Conservation (phyloP, 495 filamentous ascomycete genomes). For the Daldinia caldariorum region DNA sequence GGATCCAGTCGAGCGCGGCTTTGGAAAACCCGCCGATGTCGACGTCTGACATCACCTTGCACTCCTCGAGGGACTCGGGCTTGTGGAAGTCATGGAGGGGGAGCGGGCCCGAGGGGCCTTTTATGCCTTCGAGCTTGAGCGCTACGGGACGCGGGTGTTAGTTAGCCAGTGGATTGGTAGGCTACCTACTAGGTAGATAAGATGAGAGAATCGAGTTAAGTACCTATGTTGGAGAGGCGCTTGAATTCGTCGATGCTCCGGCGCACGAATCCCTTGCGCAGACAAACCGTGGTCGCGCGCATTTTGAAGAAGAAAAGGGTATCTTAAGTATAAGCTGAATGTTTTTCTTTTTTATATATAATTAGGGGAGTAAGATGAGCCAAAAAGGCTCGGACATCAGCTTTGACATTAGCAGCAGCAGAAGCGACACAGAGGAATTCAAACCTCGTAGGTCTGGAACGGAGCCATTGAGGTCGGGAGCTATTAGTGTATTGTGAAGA, state of each 20-base stretch:
- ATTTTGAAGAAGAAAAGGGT: conserved; percentile 39
- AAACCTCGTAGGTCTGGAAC: not conserved
- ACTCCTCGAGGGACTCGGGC: conserved; percentile 66
- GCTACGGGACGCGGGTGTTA: conserved; percentile 41
- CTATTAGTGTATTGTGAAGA: no score
- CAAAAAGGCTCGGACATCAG: conserved; percentile 45
- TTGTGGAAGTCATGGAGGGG: conserved; percentile 73
- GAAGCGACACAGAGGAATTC: not conserved
- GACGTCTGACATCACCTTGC: conserved; percentile 85
- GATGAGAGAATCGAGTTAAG: no score
- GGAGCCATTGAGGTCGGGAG: conserved; percentile 17
- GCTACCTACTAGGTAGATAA: not conserved
- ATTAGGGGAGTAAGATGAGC: conserved; percentile 35
- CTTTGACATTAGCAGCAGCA: conserved; percentile 41
- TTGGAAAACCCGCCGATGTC: conserved; percentile 88
- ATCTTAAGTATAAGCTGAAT: no score
- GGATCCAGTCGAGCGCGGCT: conserved; percentile 73
- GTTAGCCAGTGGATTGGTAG: not conserved
- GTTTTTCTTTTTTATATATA: conserved; percentile 6
- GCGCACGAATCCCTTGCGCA: conserved; percentile 55
- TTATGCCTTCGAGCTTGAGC: conserved; percentile 63
- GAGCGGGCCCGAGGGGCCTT: conserved; percentile 63
- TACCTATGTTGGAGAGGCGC: conserved; percentile 58
- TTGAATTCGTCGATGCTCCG: conserved; percentile 60
- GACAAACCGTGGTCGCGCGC: conserved; percentile 54